phyloP scores from a whole-genome alignment of 2,329 filamentous ascomycete genomes.

The Cladophialophora psammophila region DNA sequence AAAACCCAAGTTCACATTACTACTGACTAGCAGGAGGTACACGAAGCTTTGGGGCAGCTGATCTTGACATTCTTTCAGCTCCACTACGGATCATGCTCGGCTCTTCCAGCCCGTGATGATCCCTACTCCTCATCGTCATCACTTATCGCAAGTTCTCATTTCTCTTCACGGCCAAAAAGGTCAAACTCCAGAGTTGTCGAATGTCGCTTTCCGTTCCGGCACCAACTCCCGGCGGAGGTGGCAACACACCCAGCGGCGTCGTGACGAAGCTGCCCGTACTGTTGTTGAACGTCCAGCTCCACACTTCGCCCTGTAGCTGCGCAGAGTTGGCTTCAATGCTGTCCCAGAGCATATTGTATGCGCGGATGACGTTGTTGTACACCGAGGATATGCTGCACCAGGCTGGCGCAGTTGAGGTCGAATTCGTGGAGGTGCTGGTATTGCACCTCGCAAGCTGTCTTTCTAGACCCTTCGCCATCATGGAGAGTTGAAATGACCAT shows the following conservation, averaged over 20 bases:
- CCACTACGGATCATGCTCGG: too few species aligned
- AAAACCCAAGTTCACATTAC: background rate
- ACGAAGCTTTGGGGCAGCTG: background rate
- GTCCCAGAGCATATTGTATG: constrained; percentile 69
- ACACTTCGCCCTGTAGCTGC: constrained; percentile 65
- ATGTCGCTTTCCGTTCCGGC: constrained; percentile 60
- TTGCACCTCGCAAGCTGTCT: constrained; percentile 64
- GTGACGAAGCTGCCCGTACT: constrained; percentile 54
- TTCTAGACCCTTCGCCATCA: constrained; percentile 69
- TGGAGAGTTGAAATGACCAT: constrained; percentile 70
- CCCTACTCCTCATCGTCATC: too few species aligned
- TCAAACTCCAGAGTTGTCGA: constrained; percentile 65
- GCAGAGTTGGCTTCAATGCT: constrained; percentile 63
- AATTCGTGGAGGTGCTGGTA: constrained; percentile 14
- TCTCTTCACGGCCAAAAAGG: constrained; percentile 63
- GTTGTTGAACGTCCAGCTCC: constrained; percentile 66
- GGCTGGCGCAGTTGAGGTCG: constrained; percentile 45
- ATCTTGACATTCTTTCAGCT: background rate
- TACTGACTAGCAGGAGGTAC: background rate
- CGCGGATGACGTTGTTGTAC: constrained; percentile 54
- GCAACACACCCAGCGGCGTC: constrained; percentile 60
- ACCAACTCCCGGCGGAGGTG: constrained; percentile 54
- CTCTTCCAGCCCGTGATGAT: too few species aligned
- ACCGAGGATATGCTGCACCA: constrained; percentile 61
- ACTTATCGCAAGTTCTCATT: constrained; percentile 40